These are phyloP conservation scores for Ustilago vetiveriae DNA, from an alignment of 1,284 basidiomycete genomes.

Conservation along the genomic window DNA sequence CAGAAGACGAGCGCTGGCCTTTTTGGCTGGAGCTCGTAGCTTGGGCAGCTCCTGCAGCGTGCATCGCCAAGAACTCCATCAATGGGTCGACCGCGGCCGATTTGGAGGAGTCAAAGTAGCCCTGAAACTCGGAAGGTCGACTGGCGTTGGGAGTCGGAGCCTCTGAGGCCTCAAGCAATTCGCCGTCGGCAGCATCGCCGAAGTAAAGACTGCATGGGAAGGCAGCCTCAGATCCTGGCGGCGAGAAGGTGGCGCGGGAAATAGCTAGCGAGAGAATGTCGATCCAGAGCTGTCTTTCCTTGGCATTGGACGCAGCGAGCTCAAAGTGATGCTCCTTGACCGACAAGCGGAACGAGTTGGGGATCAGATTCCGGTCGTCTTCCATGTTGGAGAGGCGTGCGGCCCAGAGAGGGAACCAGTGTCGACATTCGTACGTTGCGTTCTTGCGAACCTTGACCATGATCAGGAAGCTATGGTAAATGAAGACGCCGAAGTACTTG, in stretches of 20 bases:
- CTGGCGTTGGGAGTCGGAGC: slow-evolving; percentile 44
- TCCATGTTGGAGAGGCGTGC: slow-evolving; percentile 47
- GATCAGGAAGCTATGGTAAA: slow-evolving; percentile 60
- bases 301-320: slow-evolving; percentile 56
- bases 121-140: slow-evolving; percentile 30
- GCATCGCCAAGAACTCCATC: slow-evolving; percentile 50
- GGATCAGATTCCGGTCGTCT: slow-evolving; percentile 50
- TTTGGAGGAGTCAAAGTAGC: slow-evolving; percentile 28
- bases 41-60: slow-evolving; percentile 42
- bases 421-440: slow-evolving; percentile 56
- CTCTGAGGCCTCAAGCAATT: slow-evolving; percentile 27
- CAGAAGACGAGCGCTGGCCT: slow-evolving; percentile 28
- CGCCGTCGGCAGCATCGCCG: slow-evolving; percentile 27
- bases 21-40: slow-evolving; percentile 25
- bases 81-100: slow-evolving; percentile 29
- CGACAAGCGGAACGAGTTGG: slow-evolving; percentile 58
- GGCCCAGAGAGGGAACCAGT: slow-evolving; percentile 64
- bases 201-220: slow-evolving; percentile 58
- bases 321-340: slow-evolving; percentile 64
- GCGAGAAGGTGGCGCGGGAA: slow-evolving; percentile 36
- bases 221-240: slow-evolving; percentile 40
- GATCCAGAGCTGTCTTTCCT: slow-evolving; percentile 61
- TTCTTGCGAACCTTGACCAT: slow-evolving; percentile 64
- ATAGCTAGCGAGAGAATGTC: slow-evolving; percentile 53
- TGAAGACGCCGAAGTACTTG: slow-evolving; percentile 62